Evolutionary conservation across 148 eudicot species (phyloP).

Genomic region (Gaultheria prostrata): DNA sequence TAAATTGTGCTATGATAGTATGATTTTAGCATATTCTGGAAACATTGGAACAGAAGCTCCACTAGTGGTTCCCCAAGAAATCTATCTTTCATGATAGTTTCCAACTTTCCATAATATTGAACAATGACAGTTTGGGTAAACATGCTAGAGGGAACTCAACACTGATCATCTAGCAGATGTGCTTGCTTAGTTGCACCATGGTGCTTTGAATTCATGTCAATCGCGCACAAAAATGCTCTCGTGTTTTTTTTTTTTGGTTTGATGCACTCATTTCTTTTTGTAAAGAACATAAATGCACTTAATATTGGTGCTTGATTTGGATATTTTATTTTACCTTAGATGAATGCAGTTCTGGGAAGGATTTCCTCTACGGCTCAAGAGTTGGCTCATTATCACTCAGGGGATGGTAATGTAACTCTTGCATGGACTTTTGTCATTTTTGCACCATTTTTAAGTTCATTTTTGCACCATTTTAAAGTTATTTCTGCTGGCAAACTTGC

Average conservation of each 20-base stretch:
- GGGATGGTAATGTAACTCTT: conserved; percentile 64
- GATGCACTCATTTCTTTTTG: not conserved
- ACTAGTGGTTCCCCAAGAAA: not conserved
- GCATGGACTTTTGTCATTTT: conserved; percentile 5
- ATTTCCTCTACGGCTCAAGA: conserved; percentile 89
- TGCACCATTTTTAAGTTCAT: conserved; percentile 8
- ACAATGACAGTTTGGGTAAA: not conserved
- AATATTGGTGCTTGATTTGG: conserved; percentile 4
- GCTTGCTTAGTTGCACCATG: not conserved
- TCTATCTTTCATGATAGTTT: conserved; percentile 12
- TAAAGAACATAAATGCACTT: not conserved
- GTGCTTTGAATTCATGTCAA: not conserved
- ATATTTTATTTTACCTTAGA: conserved; percentile 49
- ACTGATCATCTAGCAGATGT: not conserved
- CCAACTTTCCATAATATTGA: not conserved
- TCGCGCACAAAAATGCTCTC: not conserved
- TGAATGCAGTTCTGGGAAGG: conserved; percentile 96
- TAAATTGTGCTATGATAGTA: not conserved
- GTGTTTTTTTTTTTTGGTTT: not conserved
- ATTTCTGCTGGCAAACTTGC: not conserved
- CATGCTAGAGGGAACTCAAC: not conserved
- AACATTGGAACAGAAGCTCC: not conserved
- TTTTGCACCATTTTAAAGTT: not conserved
- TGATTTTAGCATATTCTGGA: not conserved
- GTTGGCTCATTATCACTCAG: conserved; percentile 96